Evolutionary conservation across 2,329 filamentous ascomycete genomes (phyloP).

Genomic region (Colletotrichum camelliae): DNA sequence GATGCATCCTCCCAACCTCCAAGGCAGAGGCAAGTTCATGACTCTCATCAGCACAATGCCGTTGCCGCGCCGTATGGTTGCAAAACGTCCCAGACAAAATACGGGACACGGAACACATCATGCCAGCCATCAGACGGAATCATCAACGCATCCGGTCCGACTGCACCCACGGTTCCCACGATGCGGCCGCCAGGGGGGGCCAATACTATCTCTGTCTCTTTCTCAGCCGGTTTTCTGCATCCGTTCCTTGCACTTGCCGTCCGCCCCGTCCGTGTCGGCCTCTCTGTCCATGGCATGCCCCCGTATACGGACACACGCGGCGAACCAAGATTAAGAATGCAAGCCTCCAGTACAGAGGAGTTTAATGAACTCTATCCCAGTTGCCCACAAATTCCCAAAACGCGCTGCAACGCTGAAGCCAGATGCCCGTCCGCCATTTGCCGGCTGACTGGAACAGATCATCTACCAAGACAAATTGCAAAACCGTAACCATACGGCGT

Average conservation of each 20-base stretch:
- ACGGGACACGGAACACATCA: not conserved
- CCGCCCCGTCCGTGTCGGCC: not conserved
- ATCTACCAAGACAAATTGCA: not conserved
- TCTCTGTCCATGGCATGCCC: not conserved
- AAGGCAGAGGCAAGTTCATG: constrained; percentile 9
- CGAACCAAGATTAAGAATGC: not conserved
- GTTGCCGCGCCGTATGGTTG: not conserved
- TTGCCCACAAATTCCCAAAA: not conserved
- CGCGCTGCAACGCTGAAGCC: not conserved
- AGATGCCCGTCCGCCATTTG: not conserved
- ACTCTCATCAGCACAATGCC: not conserved
- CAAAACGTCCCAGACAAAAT: not conserved
- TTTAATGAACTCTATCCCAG: constrained; percentile 11
- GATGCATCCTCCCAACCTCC: constrained; percentile 1
- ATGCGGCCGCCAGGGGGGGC: not conserved
- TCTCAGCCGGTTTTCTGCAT: not conserved
- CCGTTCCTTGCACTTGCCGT: not conserved
- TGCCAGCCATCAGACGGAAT: not conserved
- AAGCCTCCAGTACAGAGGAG: not conserved
- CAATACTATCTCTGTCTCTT: not conserved
- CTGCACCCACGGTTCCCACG: not conserved
- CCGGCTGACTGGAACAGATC: not conserved
- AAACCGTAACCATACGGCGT: not conserved
- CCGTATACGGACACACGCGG: not conserved
- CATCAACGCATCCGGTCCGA: not conserved